Evolutionary conservation across 768 basidiomycete genomes (phyloP).

Genomic region (Coprinellus micaceus): DNA sequence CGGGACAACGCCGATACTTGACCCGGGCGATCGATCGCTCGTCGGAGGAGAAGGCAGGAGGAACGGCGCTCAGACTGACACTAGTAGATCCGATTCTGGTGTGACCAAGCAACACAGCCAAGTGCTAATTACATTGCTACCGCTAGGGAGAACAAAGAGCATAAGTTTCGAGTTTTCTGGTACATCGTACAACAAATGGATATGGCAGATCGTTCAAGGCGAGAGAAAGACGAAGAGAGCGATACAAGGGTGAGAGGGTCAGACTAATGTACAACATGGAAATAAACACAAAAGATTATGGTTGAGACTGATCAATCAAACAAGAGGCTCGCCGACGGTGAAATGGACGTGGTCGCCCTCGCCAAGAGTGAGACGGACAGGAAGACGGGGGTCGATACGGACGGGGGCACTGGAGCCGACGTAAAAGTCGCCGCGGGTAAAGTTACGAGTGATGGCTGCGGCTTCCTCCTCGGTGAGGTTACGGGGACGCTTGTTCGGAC

Average conservation of each 20-base stretch:
- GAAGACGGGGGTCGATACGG: constrained; percentile 76
- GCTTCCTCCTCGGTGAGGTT: constrained; percentile 81
- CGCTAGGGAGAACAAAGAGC: no score
- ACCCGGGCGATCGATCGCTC: no score
- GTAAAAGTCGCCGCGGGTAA: constrained; percentile 77
- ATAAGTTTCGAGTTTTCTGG: no score
- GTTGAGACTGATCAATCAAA: no score
- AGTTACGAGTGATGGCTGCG: constrained; percentile 79
- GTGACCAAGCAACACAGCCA: no score
- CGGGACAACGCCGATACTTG: no score
- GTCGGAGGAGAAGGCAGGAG: no score
- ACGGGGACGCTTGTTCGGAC: constrained; percentile 76
- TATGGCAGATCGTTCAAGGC: background rate
- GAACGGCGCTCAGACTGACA: no score
- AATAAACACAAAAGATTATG: no score
- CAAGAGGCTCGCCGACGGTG: constrained; percentile 45
- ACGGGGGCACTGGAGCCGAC: constrained; percentile 79
- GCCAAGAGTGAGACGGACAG: constrained; percentile 74
- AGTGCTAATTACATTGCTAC: no score
- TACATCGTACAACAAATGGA: background rate
- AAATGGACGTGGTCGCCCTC: constrained; percentile 81
- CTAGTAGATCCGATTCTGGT: no score
- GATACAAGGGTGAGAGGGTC: background rate
- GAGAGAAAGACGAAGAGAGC: background rate
- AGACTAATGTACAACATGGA: background rate